Conservation (phyloP, 345 rosid species). For the Melaleuca alternifolia region DNA sequence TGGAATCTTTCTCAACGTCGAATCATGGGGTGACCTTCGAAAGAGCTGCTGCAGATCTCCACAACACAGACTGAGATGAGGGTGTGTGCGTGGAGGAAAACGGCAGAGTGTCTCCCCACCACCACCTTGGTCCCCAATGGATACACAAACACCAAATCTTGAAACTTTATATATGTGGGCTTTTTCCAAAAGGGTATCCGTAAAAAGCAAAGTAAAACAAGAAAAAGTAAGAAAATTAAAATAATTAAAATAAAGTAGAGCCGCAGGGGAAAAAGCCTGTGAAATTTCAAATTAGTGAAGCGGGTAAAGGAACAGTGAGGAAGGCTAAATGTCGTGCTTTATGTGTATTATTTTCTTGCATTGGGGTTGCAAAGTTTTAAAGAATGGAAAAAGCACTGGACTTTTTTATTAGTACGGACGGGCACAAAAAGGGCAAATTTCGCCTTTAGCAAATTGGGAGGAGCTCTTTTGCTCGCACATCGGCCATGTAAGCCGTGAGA, state of each 20-base stretch:
- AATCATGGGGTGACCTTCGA: background rate
- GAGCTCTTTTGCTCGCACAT: background rate
- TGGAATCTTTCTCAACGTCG: background rate
- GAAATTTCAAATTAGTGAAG: background rate
- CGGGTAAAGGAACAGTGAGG: background rate
- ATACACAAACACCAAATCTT: background rate
- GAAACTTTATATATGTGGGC: background rate
- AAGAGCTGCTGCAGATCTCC: background rate
- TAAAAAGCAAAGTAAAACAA: too few species aligned
- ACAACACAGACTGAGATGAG: background rate
- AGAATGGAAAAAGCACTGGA: background rate
- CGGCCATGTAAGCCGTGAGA: background rate
- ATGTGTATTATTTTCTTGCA: background rate
- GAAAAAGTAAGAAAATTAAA: background rate
- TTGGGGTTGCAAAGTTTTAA: background rate
- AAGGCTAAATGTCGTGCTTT: fast-evolving
- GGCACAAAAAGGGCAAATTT: background rate
- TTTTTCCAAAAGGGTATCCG: background rate
- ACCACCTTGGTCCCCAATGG: background rate
- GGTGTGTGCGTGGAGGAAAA: background rate
- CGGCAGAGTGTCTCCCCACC: background rate
- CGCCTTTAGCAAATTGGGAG: background rate
- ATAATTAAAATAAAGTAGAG: background rate
- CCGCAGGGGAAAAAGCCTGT: background rate
- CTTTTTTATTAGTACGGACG: background rate